These are phyloP conservation scores for Rhododendron griersonianum DNA, from an alignment of 148 eudicot species.

Conservation along the genomic window DNA sequence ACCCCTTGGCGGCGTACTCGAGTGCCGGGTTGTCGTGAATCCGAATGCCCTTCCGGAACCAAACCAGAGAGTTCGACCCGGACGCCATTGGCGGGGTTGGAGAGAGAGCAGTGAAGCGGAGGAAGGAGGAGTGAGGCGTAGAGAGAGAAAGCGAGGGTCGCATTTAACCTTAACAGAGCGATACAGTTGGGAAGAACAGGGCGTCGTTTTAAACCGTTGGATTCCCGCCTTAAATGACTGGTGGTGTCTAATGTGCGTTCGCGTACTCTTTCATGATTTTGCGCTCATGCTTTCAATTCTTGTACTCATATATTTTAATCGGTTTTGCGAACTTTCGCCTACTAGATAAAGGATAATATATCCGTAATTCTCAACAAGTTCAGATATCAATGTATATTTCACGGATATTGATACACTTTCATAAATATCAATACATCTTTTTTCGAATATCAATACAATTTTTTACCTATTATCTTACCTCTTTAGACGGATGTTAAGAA, in stretches of 20 bases:
- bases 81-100: conserved; percentile 24
- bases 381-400: no score
- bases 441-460: no score
- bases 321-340: no score
- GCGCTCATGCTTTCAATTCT: no score
- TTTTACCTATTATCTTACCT: no score
- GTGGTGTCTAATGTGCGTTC: conserved; percentile 8
- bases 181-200: background rate
- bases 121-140: background rate
- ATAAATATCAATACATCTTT: no score
- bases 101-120: background rate
- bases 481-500: no score
- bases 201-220: background rate
- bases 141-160: conserved; percentile 10
- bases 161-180: conserved; percentile 3
- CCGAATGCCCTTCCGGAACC: conserved; percentile 94
- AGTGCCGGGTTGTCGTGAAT: conserved; percentile 93
- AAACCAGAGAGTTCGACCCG: conserved; percentile 51
- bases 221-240: conserved; percentile 22
- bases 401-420: no score
- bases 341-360: no score
- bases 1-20: conserved; percentile 34
- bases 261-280: no score
- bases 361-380: no score
- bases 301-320: no score